These are phyloP conservation scores for Sphagnum magellanicum DNA, from an alignment of 228 moss, liverwort and hornwort species.

Conservation along the genomic window DNA sequence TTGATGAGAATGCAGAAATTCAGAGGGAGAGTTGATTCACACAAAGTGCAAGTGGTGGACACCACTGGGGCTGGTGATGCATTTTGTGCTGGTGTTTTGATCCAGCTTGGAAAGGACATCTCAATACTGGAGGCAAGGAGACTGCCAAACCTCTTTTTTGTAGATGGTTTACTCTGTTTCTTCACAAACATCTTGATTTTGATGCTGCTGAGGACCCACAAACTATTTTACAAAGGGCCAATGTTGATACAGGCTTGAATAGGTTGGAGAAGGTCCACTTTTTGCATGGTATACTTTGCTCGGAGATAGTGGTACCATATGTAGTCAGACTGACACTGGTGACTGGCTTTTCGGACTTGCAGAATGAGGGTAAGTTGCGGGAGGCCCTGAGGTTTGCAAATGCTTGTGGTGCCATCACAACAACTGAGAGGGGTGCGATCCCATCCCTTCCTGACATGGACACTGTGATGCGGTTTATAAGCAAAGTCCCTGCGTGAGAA, in stretches of 20 bases:
- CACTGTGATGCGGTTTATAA: constrained; percentile 13
- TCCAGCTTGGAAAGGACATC: constrained; percentile 25
- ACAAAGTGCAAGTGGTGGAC: constrained; percentile 52
- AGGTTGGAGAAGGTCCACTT: no score
- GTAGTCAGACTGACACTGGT: no score
- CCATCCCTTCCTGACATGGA: constrained; percentile 50
- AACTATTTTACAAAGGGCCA: no score
- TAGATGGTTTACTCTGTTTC: no score
- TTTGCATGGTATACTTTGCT: no score
- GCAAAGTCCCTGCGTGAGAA: neutral
- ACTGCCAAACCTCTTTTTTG: neutral
- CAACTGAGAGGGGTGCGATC: constrained; percentile 11
- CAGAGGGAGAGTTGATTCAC: constrained; percentile 26
- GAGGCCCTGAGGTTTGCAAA: constrained; percentile 17
- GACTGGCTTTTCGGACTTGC: neutral
- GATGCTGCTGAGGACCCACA: no score
- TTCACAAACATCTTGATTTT: no score
- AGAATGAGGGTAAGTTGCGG: constrained; percentile 38
- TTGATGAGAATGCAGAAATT: constrained; percentile 16
- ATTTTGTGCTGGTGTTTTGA: constrained; percentile 43
- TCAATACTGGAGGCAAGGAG: constrained; percentile 20
- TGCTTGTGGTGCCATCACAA: constrained; percentile 25
- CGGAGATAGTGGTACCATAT: no score
- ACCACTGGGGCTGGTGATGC: constrained; percentile 51
- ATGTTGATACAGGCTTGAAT: no score